Evolutionary conservation across 345 rosid species (phyloP), one percentile per base, ranked within the genome.

Genomic region (Ceriops tagal): DNA sequence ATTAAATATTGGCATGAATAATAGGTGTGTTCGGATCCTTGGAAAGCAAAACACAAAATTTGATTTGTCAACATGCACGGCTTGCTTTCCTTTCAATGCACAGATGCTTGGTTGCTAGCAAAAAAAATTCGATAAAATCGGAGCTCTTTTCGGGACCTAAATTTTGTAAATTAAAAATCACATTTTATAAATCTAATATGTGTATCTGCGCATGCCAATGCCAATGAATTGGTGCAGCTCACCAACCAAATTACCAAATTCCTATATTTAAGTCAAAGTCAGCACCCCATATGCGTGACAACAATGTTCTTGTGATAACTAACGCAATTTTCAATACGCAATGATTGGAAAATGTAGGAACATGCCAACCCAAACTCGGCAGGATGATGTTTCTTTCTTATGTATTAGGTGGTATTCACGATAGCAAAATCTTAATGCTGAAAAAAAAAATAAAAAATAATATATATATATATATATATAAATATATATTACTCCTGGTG

Each of bases 341-440:
- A 3, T 10, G 5, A 32, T 31, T 6, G 22, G 60, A 64, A 74
- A 65, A 34, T 27, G 69, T 34, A 64, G 69, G 63, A 63, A 52
- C 51, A 47, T 68, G 56, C 68, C 60, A 57, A 69, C 71, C 81
- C 66, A 73, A 73, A 56, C 74, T 68, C 58, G 67, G 16, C 51
- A 61, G 57, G 2, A 60, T 53, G 10, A 55, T 60, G 0, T 43
- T 66, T 34, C 31, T 47, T 31, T 22, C 49, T 27, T 28, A 4
- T 18, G 26, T 26, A 39, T 70, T 65, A 58, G 78, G 58, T 75
- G 70, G 62, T 31, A 51, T 39, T 10, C 4, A 51, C 15, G 32
- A 28, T 62, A 16, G 1, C 22, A 18, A 26, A 49, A 18, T 21
- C 9, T 21, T 52, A 34, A 34, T 7, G 37, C 37, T 8, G 22